A percentile compares a stretch with the other conserved stretches of the same genome.
These are phyloP conservation scores for Trifolium repens DNA, from an alignment of 306 rosid species.

Conservation along the genomic window DNA sequence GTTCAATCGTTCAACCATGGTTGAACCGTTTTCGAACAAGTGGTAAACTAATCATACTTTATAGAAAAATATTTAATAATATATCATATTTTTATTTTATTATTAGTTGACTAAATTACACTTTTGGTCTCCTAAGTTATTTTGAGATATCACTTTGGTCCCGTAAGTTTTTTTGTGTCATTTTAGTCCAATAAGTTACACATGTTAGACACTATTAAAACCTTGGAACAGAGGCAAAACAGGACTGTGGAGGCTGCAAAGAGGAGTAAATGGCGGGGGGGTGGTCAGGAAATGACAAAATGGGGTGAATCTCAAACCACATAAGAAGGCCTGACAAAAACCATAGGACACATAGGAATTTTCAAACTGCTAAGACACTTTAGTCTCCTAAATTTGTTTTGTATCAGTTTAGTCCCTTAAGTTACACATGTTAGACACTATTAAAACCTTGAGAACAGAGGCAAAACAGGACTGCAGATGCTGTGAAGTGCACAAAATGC, in stretches of 20 bases:
- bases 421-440: not conserved
- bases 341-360: not conserved
- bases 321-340: not conserved
- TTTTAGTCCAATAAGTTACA: not conserved
- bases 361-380: not conserved
- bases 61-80: not conserved
- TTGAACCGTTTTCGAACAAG: not conserved
- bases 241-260: not conserved
- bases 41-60: not conserved
- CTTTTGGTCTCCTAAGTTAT: not conserved
- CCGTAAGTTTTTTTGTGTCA: not conserved
- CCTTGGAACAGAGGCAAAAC: not conserved
- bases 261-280: not conserved
- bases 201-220: not conserved
- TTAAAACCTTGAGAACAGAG: not conserved
- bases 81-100: not conserved
- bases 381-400: not conserved
- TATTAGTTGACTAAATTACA: not conserved
- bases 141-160: not conserved
- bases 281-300: not conserved
- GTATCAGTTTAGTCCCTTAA: not conserved
- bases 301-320: conserved; percentile 5
- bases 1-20: not conserved
- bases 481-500: not conserved
- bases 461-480: not conserved